These are phyloP conservation scores for Trichoderma simmonsii DNA, from an alignment of 2,329 filamentous ascomycete species.

Conservation along the genomic window DNA sequence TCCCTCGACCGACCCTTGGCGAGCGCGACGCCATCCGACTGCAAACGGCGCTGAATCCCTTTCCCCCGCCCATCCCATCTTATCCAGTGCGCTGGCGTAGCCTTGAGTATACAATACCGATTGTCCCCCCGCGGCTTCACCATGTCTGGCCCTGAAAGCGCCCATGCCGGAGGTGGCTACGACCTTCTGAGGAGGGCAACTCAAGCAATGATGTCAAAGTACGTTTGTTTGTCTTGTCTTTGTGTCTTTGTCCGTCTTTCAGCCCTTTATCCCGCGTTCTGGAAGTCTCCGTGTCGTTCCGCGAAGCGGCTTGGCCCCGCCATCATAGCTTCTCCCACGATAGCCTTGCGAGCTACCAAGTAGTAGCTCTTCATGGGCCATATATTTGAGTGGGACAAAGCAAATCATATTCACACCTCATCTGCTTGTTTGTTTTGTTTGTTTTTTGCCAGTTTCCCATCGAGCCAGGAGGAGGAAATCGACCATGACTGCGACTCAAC, in stretches of 20 bases:
- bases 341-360: constrained; percentile 9
- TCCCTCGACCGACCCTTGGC: constrained; percentile 16
- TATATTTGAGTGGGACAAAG: neutral
- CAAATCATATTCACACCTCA: neutral
- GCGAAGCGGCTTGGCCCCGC: constrained; percentile 11
- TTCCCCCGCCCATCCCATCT: constrained; percentile 8
- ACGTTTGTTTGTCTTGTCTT: constrained; percentile 33
- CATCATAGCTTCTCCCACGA: neutral
- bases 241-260: neutral
- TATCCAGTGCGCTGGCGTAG: constrained; percentile 1
- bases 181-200: constrained; percentile 59
- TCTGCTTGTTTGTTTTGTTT: neutral
- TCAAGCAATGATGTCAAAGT: constrained; percentile 64
- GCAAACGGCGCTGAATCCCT: neutral
- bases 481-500: neutral
- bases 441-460: neutral
- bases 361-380: neutral
- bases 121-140: constrained; percentile 20
- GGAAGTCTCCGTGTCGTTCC: constrained; percentile 7
- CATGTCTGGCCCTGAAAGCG: constrained; percentile 52
- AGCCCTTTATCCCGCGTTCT: constrained; percentile 6
- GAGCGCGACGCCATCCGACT: constrained; percentile 19
- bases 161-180: constrained; percentile 44
- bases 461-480: neutral
- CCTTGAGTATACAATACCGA: constrained; percentile 1